phyloP scores from a whole-genome alignment of 2,329 filamentous ascomycete species.

The Mariannaea sp. region DNA sequence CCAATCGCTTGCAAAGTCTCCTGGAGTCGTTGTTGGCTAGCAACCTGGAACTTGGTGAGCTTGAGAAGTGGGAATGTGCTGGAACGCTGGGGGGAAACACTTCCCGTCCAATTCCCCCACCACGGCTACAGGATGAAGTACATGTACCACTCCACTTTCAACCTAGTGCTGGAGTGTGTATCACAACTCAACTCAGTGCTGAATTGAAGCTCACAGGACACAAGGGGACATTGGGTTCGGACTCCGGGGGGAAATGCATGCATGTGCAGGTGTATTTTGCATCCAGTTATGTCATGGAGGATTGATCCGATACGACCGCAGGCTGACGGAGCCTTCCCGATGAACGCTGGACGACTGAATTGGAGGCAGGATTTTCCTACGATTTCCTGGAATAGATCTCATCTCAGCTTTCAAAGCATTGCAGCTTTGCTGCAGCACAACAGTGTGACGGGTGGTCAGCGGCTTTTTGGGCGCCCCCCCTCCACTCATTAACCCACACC shows the following conservation, averaged over 20 bases:
- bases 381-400: neutral
- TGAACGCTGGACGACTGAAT: neutral
- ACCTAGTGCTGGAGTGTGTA: too few relatives aligned
- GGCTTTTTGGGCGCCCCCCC: slow-evolving; percentile 24
- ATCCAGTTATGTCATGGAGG: neutral
- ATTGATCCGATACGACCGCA: slow-evolving; percentile 11
- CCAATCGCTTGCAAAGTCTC: slow-evolving; percentile 17
- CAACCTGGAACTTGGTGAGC: slow-evolving; percentile 18
- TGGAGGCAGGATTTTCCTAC: neutral
- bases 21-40: slow-evolving; percentile 10
- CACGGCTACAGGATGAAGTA: neutral
- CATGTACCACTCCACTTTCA: slow-evolving; percentile 3
- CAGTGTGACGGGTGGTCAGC: slow-evolving; percentile 35
- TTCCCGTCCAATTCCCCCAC: too few relatives aligned
- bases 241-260: slow-evolving; percentile 22
- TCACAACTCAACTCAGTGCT: too few relatives aligned
- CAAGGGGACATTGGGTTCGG: slow-evolving; percentile 30
- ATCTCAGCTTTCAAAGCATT: slow-evolving; percentile 4
- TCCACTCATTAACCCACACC: slow-evolving; percentile 28
- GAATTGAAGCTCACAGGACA: slow-evolving; percentile 2
- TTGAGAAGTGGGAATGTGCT: slow-evolving; percentile 12
- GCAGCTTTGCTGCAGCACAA: neutral
- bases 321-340: slow-evolving; percentile 5
- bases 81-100: slow-evolving; percentile 15
- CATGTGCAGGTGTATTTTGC: slow-evolving; percentile 2